A percentile compares a stretch with the other conserved stretches of the same genome.
Conservation (phyloP, 2,329 filamentous ascomycete species). For the Tolypocladium inflatum region DNA sequence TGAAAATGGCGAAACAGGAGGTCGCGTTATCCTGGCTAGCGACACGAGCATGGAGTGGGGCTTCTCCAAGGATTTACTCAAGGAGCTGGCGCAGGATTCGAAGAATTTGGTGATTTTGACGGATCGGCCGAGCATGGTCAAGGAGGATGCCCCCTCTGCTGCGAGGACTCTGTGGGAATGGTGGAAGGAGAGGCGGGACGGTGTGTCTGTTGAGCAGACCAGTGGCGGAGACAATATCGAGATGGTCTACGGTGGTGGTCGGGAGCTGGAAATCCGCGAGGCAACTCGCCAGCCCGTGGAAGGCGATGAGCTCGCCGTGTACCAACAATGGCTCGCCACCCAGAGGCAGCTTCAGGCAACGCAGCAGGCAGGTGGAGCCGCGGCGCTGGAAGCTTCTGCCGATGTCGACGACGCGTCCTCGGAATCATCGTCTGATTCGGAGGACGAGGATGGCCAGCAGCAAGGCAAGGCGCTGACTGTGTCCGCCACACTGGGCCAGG, state of each 20-base stretch:
- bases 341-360: conserved; percentile 81
- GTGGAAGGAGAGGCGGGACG: conserved; percentile 62
- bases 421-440: conserved; percentile 75
- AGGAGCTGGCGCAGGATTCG: conserved; percentile 62
- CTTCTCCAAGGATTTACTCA: conserved; percentile 75
- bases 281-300: conserved; percentile 57
- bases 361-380: conserved; percentile 58
- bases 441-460: conserved; percentile 81
- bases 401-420: conserved; percentile 80
- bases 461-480: conserved; percentile 89
- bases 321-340: conserved; percentile 87
- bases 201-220: conserved; percentile 48
- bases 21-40: conserved; percentile 80
- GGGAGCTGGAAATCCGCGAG: conserved; percentile 50
- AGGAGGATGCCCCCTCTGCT: conserved; percentile 41
- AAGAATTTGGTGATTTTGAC: conserved; percentile 83
- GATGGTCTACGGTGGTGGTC: conserved; percentile 55
- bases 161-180: conserved; percentile 71
- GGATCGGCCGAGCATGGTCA: conserved; percentile 49
- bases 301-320: conserved; percentile 66
- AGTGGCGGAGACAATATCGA: conserved; percentile 50
- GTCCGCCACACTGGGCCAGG: conserved; percentile 74
- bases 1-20: conserved; percentile 32
- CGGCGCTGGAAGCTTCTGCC: conserved; percentile 57
- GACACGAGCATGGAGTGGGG: conserved; percentile 91